A percentile compares a stretch with the other conserved stretches of the same genome.
Conservation (phyloP, 495 filamentous ascomycete genomes). For the Penicillium diatomitis region DNA sequence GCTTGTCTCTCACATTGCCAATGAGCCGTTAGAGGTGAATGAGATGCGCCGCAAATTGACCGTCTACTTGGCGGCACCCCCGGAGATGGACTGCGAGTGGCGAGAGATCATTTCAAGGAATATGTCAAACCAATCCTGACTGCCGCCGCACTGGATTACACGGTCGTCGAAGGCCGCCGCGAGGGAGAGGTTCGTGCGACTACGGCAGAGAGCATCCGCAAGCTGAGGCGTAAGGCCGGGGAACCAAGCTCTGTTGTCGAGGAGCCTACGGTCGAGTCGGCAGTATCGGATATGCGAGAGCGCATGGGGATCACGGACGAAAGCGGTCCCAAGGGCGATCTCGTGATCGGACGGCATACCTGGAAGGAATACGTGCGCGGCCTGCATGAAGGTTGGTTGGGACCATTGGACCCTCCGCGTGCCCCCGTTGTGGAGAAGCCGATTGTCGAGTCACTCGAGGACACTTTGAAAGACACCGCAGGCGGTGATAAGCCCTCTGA, state of each 20-base stretch:
- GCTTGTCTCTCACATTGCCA: constrained; percentile 76
- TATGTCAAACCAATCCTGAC: constrained; percentile 92
- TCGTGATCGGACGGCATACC: constrained; percentile 83
- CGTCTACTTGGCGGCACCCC: constrained; percentile 81
- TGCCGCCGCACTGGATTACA: constrained; percentile 85
- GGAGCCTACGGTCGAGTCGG: constrained; percentile 39
- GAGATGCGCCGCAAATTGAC: constrained; percentile 77
- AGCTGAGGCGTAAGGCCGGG: constrained; percentile 46
- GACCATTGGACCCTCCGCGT: constrained; percentile 54
- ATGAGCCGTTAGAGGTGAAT: constrained; percentile 60
- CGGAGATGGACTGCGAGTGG: constrained; percentile 67
- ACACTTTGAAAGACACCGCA: constrained; percentile 24
- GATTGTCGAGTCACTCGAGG: constrained; percentile 11
- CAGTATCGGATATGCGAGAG: constrained; percentile 46
- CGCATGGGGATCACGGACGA: constrained; percentile 57
- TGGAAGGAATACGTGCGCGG: constrained; percentile 98
- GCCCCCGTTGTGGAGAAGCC: constrained; percentile 15
- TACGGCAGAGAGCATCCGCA: constrained; percentile 73
- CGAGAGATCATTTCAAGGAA: constrained; percentile 89
- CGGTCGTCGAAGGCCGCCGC: constrained; percentile 81
- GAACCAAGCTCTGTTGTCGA: constrained; percentile 37
- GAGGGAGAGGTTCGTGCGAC: constrained; percentile 81
- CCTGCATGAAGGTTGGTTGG: constrained; percentile 93
- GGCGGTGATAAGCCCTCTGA: constrained; percentile 14
- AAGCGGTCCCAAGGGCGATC: constrained; percentile 66